Evolutionary conservation across 768 basidiomycete species (phyloP).

Genomic region (Amanita jacksonii): DNA sequence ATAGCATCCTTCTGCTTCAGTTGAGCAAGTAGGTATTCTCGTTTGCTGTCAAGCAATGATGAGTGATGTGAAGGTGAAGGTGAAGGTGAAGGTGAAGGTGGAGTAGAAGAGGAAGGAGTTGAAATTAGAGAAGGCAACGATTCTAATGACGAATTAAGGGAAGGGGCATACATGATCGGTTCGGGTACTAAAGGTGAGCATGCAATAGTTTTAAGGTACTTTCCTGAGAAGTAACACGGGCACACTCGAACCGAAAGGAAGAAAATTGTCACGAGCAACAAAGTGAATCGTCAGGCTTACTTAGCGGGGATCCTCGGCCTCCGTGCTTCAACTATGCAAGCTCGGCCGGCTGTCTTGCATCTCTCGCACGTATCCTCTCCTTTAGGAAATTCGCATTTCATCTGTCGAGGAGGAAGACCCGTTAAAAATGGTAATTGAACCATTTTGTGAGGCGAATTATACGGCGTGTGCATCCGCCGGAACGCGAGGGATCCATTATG

Average conservation of each 20-base stretch:
- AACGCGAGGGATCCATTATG: neutral
- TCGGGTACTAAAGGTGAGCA: neutral
- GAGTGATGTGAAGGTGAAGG: conserved; percentile 28
- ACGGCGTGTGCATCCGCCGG: no score
- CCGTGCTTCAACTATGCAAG: conserved; percentile 77
- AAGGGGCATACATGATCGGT: conserved; percentile 1
- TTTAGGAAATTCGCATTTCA: conserved; percentile 79
- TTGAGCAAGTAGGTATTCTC: conserved; percentile 79
- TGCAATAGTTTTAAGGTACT: neutral
- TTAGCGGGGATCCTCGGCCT: conserved; percentile 73
- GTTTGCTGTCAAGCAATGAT: conserved; percentile 54
- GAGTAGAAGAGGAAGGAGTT: conserved; percentile 15
- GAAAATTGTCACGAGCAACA: neutral
- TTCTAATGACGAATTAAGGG: conserved; percentile 3
- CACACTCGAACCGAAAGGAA: neutral
- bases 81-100: conserved; percentile 17
- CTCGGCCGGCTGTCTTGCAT: conserved; percentile 62
- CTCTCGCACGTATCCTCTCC: conserved; percentile 70
- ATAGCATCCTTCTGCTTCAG: conserved; percentile 83
- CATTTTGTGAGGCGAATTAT: no score
- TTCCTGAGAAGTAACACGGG: neutral
- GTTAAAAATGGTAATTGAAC: neutral
- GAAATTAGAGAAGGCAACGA: conserved; percentile 9
- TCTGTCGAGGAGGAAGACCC: conserved; percentile 32
- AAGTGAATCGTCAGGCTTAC: conserved; percentile 38